phyloP scores from a whole-genome alignment of 192 early-diverging fungal genomes.

The Dispira simplex region DNA sequence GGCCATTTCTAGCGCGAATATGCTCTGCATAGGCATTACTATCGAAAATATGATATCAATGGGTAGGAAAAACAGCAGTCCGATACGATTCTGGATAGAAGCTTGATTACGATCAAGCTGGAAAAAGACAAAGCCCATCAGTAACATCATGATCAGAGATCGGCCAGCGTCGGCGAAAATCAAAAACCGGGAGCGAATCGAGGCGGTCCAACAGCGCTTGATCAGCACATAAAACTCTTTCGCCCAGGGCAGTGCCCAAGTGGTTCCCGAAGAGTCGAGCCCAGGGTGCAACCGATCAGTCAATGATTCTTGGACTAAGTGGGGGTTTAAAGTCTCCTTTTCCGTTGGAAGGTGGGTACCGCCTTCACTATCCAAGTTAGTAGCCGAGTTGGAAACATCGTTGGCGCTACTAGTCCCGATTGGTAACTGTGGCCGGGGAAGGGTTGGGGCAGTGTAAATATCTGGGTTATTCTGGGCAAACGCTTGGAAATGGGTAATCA shows the following conservation, averaged over 20 bases:
- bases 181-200: conserved; percentile 23
- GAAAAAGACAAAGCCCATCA: conserved; percentile 42
- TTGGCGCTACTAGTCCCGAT: too few species aligned
- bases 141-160: conserved; percentile 24
- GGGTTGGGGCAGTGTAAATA: too few species aligned
- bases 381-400: too few species aligned
- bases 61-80: conserved; percentile 26
- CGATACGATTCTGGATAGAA: conserved; percentile 30
- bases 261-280: too few species aligned
- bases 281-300: too few species aligned
- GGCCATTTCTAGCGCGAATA: conserved; percentile 28
- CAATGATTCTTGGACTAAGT: too few species aligned
- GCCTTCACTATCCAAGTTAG: too few species aligned
- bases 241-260: conserved; percentile 24
- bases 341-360: too few species aligned
- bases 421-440: too few species aligned
- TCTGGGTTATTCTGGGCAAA: too few species aligned
- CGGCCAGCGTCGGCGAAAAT: conserved; percentile 20
- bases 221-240: conserved; percentile 32
- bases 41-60: conserved; percentile 37
- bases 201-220: conserved; percentile 29
- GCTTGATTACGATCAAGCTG: conserved; percentile 23
- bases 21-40: conserved; percentile 33
- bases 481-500: too few species aligned
- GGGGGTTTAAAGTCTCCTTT: too few species aligned